Base-by-base conservation (phyloP, 2,329 filamentous ascomycete species). In the Fusarium buxicola region DNA sequence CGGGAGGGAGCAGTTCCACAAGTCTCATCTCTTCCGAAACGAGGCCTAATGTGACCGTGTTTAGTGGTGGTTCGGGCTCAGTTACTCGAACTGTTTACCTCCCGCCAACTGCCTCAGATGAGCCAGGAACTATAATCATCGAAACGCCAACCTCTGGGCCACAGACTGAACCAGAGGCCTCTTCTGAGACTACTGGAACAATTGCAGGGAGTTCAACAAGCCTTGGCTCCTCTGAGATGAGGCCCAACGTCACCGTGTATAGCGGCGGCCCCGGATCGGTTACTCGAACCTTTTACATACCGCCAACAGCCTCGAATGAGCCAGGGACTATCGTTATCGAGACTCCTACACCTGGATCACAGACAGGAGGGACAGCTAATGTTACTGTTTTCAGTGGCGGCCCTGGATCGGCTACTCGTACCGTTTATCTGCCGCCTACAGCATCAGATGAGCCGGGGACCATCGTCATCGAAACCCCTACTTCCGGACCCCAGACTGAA, bases 31-130 rank as follows among this genome's bases (percentile, higher is more conserved):
- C 21, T 21, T 21, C 21, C 4, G 21, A 21, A 6, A 21, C 21
- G 21, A 21, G 21, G 21, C 21, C 21, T 21, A 21, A 21, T 0
- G 35, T 55, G 2, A 56, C 53, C 4, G 24, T 54, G 7, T 45
- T 36, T 8, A 47, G 54, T 15, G 49, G 40, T 6, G 40, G 54
- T 0, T 28, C 54, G 2, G 54, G 28, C 0, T 34, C 49, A 13
- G 35, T 55, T 1, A 57, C 49, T 1, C 32, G 40, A 12, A 47
- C 28, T 5, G 16, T 21, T 5, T 57, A 57, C 5, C 10, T 57
- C 1, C 49, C 54, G 0, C 54, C 54, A 3, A 31, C 49, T 1
- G 40, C 49, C 15, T 55, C 49, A 4, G 28, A 7, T 1, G 40
- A 57, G 15, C 34, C 54, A 4, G 54, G 54, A 0, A 57, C 54